These are phyloP conservation scores for Acacia concinna DNA, from an alignment of 331 rosid genomes.

Conservation along the genomic window DNA sequence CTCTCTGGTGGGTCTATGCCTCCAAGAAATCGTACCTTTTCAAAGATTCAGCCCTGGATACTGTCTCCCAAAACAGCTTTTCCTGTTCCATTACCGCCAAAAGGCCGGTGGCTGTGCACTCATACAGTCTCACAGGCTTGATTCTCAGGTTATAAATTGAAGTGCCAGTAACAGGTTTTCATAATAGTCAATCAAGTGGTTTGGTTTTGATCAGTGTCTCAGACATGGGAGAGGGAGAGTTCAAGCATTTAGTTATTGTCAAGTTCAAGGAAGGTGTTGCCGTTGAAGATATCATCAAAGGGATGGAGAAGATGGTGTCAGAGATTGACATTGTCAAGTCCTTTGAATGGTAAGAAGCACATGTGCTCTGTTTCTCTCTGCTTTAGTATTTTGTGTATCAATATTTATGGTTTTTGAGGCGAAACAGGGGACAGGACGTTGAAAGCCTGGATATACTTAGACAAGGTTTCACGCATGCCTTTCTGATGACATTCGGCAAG, in stretches of 20 bases:
- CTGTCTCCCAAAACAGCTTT: conserved; percentile 48
- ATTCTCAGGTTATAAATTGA: conserved; percentile 30
- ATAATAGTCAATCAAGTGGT: neutral
- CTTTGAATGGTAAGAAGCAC: conserved; percentile 61
- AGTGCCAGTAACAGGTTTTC: conserved; percentile 4
- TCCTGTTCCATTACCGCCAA: conserved; percentile 39
- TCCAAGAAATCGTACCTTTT: conserved; percentile 42
- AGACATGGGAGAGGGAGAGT: conserved; percentile 79
- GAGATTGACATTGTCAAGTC: conserved; percentile 76
- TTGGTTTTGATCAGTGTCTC: neutral
- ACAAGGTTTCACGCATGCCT: conserved; percentile 88
- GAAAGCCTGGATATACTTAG: conserved; percentile 77
- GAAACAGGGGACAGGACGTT: conserved; percentile 73
- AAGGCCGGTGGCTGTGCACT: conserved; percentile 17
- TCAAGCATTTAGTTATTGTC: conserved; percentile 80
- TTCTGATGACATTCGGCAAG: conserved; percentile 76
- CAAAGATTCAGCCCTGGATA: conserved; percentile 48
- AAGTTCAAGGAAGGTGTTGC: conserved; percentile 77
- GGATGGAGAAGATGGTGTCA: conserved; percentile 71
- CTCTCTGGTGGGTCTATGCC: conserved; percentile 44
- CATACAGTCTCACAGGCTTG: neutral
- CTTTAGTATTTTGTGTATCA: neutral
- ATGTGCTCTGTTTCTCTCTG: neutral
- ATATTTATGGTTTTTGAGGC: neutral
- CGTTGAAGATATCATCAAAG: conserved; percentile 68